These are phyloP conservation scores for Zanthoxylum bungeanum DNA, from an alignment of 345 rosid species.

Conservation along the genomic window DNA sequence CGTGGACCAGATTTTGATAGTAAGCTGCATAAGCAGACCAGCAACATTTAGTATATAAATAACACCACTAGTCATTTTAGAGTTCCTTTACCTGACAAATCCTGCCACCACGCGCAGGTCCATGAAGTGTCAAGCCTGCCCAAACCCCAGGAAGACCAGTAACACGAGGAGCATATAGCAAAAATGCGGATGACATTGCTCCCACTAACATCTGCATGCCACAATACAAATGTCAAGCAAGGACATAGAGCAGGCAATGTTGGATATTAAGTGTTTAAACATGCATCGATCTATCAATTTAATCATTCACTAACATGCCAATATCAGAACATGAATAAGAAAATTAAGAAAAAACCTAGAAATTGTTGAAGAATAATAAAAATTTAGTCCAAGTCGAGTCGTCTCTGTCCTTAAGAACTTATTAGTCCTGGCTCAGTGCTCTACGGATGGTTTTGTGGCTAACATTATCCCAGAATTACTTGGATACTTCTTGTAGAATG, in stretches of 20 bases:
- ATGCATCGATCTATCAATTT: too few species aligned
- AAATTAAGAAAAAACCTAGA: too few species aligned
- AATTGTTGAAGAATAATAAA: too few species aligned
- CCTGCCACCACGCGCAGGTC: constrained; percentile 80
- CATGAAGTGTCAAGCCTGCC: constrained; percentile 88
- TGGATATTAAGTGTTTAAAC: too few species aligned
- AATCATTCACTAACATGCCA: too few species aligned
- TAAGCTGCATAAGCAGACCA: background rate
- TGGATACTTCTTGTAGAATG: too few species aligned
- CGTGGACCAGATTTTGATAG: constrained; percentile 77
- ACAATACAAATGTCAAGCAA: constrained; percentile 6
- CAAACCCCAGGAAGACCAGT: constrained; percentile 86
- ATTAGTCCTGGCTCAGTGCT: too few species aligned
- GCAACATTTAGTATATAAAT: background rate
- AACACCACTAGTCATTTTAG: background rate
- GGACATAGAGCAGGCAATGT: background rate
- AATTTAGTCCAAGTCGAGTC: too few species aligned
- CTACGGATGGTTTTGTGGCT: too few species aligned
- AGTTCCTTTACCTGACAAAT: constrained; percentile 53
- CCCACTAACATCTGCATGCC: constrained; percentile 67
- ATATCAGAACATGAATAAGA: too few species aligned
- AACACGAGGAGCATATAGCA: constrained; percentile 53
- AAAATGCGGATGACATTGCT: constrained; percentile 57
- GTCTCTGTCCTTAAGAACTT: too few species aligned
- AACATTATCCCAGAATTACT: too few species aligned